phyloP scores from a whole-genome alignment of 768 basidiomycete species.

The Lactarius evosmus region DNA sequence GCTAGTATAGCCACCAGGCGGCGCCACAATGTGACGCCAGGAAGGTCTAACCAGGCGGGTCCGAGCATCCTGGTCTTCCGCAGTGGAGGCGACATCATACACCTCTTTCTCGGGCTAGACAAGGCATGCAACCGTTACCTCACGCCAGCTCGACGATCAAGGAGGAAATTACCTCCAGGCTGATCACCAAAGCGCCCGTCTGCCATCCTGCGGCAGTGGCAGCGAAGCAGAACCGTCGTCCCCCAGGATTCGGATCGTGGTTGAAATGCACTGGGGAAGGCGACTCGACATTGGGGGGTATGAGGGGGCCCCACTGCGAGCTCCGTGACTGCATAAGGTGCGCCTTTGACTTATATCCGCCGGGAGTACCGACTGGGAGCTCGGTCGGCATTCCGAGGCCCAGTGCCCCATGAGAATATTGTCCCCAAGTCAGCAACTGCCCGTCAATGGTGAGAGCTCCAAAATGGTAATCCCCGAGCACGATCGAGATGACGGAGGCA shows the following conservation, averaged over 20 bases:
- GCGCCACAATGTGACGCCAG: constrained; percentile 15
- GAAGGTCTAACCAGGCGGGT: constrained; percentile 31
- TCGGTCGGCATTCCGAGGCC: constrained; percentile 75
- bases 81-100: constrained; percentile 30
- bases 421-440: constrained; percentile 77
- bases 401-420: constrained; percentile 72
- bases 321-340: constrained; percentile 34
- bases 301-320: constrained; percentile 6
- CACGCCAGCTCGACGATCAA: neutral
- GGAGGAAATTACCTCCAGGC: constrained; percentile 58
- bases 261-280: constrained; percentile 77
- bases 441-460: constrained; percentile 80
- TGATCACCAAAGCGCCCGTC: constrained; percentile 82
- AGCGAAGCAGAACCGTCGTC: constrained; percentile 66
- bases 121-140: neutral
- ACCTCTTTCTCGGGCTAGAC: constrained; percentile 38
- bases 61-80: constrained; percentile 20
- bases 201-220: constrained; percentile 90
- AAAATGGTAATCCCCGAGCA: constrained; percentile 90
- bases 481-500: constrained; percentile 76
- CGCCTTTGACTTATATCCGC: constrained; percentile 49
- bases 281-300: constrained; percentile 45
- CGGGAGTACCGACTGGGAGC: constrained; percentile 53
- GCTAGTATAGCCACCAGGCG: constrained; percentile 22
- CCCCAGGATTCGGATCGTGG: constrained; percentile 41